These are phyloP conservation scores for Canavalia ensiformis DNA, from an alignment of 306 rosid species.

Conservation along the genomic window DNA sequence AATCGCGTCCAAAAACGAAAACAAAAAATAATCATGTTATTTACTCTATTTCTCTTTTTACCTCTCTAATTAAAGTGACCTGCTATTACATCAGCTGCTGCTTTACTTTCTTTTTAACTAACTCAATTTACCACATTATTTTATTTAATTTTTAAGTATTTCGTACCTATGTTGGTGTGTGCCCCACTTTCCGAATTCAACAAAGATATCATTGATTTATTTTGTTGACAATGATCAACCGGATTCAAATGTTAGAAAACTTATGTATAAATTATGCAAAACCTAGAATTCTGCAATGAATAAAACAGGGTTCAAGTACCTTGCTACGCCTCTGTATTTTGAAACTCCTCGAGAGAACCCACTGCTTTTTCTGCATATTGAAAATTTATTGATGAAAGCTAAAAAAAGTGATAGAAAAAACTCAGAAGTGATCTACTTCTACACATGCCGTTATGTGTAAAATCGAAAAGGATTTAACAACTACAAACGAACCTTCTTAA, in stretches of 20 bases:
- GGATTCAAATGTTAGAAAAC: constrained; percentile 7
- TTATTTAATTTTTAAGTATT: neutral
- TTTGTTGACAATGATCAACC: constrained; percentile 10
- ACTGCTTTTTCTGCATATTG: constrained; percentile 80
- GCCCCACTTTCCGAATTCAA: constrained; percentile 25
- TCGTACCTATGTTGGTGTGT: neutral
- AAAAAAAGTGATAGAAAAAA: neutral
- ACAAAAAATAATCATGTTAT: neutral
- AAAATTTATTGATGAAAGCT: neutral
- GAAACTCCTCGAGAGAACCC: constrained; percentile 98
- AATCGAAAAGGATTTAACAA: neutral
- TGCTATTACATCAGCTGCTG: neutral
- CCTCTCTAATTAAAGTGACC: neutral
- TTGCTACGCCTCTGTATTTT: constrained; percentile 94
- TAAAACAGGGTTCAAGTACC: constrained; percentile 56
- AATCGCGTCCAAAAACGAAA: neutral
- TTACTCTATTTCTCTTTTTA: neutral
- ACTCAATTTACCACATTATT: constrained; percentile 14
- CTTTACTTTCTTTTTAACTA: constrained; percentile 25
- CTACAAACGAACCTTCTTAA: constrained; percentile 74
- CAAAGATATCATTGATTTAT: constrained; percentile 14
- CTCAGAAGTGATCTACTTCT: no score
- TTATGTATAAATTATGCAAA: neutral
- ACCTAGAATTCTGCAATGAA: constrained; percentile 1
- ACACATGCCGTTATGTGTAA: no score